Base-by-base conservation (phyloP, 2,329 filamentous ascomycete genomes). In the Mycogone perniciosa region DNA sequence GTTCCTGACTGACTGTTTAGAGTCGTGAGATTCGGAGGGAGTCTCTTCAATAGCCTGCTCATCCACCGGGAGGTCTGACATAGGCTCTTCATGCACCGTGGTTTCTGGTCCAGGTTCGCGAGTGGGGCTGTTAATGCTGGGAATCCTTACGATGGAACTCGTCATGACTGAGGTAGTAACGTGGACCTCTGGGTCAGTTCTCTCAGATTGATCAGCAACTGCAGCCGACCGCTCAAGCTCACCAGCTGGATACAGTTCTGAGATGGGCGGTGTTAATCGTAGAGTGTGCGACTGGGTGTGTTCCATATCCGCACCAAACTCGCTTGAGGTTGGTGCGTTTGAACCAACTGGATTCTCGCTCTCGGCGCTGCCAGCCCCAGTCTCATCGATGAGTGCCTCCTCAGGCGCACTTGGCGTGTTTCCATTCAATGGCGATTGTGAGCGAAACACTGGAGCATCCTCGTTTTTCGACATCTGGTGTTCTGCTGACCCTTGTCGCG, bases 251-350 rank as follows among this genome's bases (percentile, higher is more conserved):
- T 20, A 20, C 20, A 20, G 42, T 41, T 42, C 48, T 8, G 48
- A 42, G n/a, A 27, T 10, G 27, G 48, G 44, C 2, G 48, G 44
- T 8, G 48, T 46, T 6, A 31, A 27, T 13, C 42, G 48, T 42
- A 40, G 37, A 7, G 37, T 26, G n/a, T 50, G 48, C 27, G 48
- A 45, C 26, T 50, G 48, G 35, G 34, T 37, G 5, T 30, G n/a
- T 27, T 48, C 44, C 13, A 44, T 30, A 34, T 44, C 31, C n/a
- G 35, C 27, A 5, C 8, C 45, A 11, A n/a, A 13, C n/a, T 51
- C 39, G 27, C 31, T 39, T 33, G 44, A 44, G 9, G 27, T 43
- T 30, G 31, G 31, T 8, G 20, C 29, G 13, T 51, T 37, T 20
- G 39, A 20, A n/a, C 30, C 38, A 29, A 34, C 30, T 4, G 42